A percentile compares a stretch with the other conserved stretches of the same genome.
Evolutionary conservation across 805 yeast species (phyloP).

Genomic region (Spathaspora hagerdaliae): DNA sequence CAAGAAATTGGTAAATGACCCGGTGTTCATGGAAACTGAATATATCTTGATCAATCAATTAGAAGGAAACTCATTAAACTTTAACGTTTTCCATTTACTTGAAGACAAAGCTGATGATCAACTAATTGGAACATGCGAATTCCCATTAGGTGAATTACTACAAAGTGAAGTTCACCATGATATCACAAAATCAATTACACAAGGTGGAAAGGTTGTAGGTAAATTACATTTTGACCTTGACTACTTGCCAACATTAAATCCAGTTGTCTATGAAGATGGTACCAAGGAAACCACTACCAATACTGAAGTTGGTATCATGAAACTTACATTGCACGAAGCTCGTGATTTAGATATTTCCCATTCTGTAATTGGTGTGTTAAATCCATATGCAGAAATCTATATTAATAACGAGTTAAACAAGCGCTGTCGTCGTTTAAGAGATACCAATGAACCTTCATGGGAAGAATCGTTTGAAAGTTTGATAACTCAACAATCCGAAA

Average conservation of each 20-base stretch:
- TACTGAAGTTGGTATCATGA: conserved; percentile 72
- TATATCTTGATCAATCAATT: conserved; percentile 54
- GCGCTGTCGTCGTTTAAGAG: conserved; percentile 57
- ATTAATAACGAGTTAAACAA: conserved; percentile 54
- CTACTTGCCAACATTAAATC: conserved; percentile 47
- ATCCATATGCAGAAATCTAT: conserved; percentile 67
- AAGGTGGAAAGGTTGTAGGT: conserved; percentile 57
- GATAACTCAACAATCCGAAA: conserved; percentile 54
- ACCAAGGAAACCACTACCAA: conserved; percentile 47
- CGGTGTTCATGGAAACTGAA: conserved; percentile 65
- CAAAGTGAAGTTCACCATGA: conserved; percentile 48
- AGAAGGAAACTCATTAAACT: conserved; percentile 49
- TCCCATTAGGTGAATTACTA: conserved; percentile 56
- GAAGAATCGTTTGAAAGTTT: conserved; percentile 59
- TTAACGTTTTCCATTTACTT: conserved; percentile 52
- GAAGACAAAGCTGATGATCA: conserved; percentile 53
- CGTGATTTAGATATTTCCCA: conserved; percentile 49
- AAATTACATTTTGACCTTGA: conserved; percentile 52
- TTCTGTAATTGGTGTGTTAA: conserved; percentile 49
- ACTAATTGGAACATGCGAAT: conserved; percentile 42
- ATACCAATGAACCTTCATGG: conserved; percentile 73
- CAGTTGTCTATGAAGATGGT: conserved; percentile 46
- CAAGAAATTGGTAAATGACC: conserved; percentile 52
- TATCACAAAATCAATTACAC: conserved; percentile 40
- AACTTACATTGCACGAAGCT: conserved; percentile 58